Base-by-base conservation (phyloP, 495 filamentous ascomycete genomes). In the Aspergillus sclerotiicarbonarius region DNA sequence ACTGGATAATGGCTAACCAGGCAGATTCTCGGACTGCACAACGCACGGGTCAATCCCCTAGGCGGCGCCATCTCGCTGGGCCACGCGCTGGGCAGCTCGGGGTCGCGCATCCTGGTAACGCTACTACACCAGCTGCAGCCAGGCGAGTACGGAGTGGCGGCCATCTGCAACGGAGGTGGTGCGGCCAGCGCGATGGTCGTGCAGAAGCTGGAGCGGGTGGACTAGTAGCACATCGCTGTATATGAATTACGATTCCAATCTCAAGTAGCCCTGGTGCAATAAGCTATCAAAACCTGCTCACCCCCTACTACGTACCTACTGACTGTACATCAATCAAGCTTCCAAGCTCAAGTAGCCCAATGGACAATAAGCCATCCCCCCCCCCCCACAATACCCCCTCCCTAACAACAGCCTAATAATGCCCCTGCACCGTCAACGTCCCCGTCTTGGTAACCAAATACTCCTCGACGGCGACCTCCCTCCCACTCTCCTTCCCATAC, bases 121-220 rank as follows among this genome's bases (percentile, higher is more conserved):
- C 72, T 97, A 51, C 80, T 98, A 54, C 94, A 98, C 71, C 89
- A 92, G 69, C 78, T 98, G 53, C 86, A 93, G 74, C 83, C 86
- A 32, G 94, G 92, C 16, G 89, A 98, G 76, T 97, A 96, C 70
- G 94, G 94, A 19, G 88, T 92, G 54, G 94, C 91, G 16, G 93
- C 93, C 9, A 96, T 98, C 57, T 98, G 94, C 75, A 98, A 98
- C 64, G 94, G 94, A 45, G 94, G 94, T 16, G 93, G 93, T 46
- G 93, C 91, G 6, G 90, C 92, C 2, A 92, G 88, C 19, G 93
- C 91, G 0, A 85, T 98, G 73, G 90, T 98, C 44, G 90, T 98
- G 46, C 91, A 97, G 76, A 86, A 89, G 51, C 79, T 97, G 52
- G 88, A 90, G 37, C 81, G 77, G 54, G 86, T 88, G 19, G 73